Conservation (phyloP, 169 alveolate genomes). For the Plasmodium ovale region DNA sequence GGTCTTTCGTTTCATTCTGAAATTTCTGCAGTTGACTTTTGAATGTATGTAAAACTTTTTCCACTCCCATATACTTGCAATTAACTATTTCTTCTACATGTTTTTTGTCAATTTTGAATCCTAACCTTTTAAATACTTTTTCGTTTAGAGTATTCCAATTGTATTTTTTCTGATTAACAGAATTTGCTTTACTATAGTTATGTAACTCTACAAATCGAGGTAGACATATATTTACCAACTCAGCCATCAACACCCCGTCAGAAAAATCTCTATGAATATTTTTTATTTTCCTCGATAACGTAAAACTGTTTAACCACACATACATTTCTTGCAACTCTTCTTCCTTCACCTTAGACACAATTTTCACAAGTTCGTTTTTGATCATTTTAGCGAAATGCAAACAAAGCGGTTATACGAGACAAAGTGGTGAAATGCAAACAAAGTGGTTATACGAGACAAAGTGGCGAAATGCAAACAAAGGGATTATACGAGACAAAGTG, state of each 20-base stretch:
- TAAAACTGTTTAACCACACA: conserved; percentile 50
- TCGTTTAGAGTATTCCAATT: conserved; percentile 79
- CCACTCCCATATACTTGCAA: conserved; percentile 68
- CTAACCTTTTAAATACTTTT: conserved; percentile 65
- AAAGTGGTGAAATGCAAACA: too few species aligned
- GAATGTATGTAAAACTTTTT: conserved; percentile 45
- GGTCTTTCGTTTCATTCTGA: conserved; percentile 43
- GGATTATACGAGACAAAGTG: too few species aligned
- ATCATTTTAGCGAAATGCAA: too few species aligned
- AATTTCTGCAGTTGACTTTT: conserved; percentile 55
- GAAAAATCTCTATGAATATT: conserved; percentile 66
- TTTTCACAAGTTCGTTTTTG: conserved; percentile 35
- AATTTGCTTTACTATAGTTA: conserved; percentile 75
- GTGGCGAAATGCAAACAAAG: too few species aligned
- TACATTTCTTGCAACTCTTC: conserved; percentile 51
- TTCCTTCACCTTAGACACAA: conserved; percentile 36
- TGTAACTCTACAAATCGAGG: conserved; percentile 78
- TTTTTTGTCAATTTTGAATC: conserved; percentile 52
- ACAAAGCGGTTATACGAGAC: too few species aligned
- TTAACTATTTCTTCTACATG: conserved; percentile 65
- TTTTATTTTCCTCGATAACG: conserved; percentile 60
- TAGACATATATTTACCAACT: conserved; percentile 38
- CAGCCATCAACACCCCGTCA: conserved; percentile 73
- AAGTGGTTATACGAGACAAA: too few species aligned
- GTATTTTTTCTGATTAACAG: conserved; percentile 67